Evolutionary conservation across 768 basidiomycete genomes (phyloP), one percentile per base, ranked within the genome.

Genomic region (Xanthoconium purpureum): DNA sequence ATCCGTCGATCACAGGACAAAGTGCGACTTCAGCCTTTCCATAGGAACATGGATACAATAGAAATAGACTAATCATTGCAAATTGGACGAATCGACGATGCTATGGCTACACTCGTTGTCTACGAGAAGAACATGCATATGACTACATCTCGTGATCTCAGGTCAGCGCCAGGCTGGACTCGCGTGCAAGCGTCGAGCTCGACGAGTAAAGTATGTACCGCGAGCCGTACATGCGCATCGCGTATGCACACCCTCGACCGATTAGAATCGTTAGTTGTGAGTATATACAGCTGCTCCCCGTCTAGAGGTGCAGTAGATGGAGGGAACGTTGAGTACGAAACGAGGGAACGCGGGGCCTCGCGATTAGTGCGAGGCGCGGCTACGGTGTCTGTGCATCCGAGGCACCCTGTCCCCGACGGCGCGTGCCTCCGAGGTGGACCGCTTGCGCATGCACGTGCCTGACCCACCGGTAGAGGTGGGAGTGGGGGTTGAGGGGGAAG

Each of bases 301-400:
- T 63, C 62, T 32, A 63, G 61, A 55, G 52, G 45, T 20, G 46
- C 40, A 18, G 15, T 8, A 33, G 18, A 17, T 6, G 6, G 48
- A n/a, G n/a, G 24, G 28, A 14, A 29, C 12, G 29, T 42, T 32
- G 18, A 17, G 8, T 15, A 15, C 5, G 28, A 17, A 18, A 35
- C 28, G 28, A 14, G 17, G 1, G 8, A 6, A 28, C 24, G 4
- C 13, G 9, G 13, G 3, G 20, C n/a, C 44, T 24, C 24, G 39
- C 32, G 14, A 20, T 59, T 15, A 67, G 46, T 66, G 62, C 3
- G 54, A 42, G 9, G 38, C 18, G 18, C 57, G 55, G 32, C 36
- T 13, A 17, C 59, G 65, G 13, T 65, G 56, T 35, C 45, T 57
- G 47, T 67, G 59, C 54, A 62, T 64, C 35, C 65, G 24, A 24